Conservation (phyloP, 192 early-diverging fungal species). For the Rhizoclosmatium globosum region DNA sequence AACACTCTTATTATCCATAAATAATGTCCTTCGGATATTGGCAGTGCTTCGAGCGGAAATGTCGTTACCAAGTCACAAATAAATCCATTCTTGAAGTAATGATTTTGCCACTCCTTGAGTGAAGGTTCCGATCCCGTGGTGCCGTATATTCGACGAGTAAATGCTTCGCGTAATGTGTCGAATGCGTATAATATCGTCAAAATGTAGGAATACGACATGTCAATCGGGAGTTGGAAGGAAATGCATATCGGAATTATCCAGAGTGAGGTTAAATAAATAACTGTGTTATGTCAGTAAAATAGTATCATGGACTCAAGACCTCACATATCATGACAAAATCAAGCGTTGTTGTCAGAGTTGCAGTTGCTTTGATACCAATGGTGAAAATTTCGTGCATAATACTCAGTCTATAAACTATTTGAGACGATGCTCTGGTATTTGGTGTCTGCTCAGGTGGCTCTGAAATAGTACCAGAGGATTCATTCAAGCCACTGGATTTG, state of each 20-base stretch:
- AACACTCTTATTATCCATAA: background rate
- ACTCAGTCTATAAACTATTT: too few species aligned
- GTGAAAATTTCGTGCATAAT: too few species aligned
- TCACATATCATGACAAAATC: too few species aligned
- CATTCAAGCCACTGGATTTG: too few species aligned
- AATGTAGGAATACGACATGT: background rate
- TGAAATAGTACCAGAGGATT: too few species aligned
- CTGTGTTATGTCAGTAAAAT: background rate
- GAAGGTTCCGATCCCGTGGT: background rate
- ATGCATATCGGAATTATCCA: slow-evolving; percentile 26
- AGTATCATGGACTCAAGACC: too few species aligned
- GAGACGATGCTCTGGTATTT: too few species aligned
- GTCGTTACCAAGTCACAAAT: slow-evolving; percentile 6
- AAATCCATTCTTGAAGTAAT: slow-evolving; percentile 7
- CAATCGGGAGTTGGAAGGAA: slow-evolving; percentile 1
- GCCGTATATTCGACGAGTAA: slow-evolving; percentile 5
- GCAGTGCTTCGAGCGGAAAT: slow-evolving; percentile 17
- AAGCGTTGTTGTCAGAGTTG: too few species aligned
- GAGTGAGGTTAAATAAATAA: background rate
- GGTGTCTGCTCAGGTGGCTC: too few species aligned
- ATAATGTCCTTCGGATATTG: background rate
- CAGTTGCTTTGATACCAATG: too few species aligned
- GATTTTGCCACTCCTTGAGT: background rate
- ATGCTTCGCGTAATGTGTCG: slow-evolving; percentile 17
- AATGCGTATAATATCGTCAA: slow-evolving; percentile 19